Base-by-base conservation (phyloP, 2,329 filamentous ascomycete genomes). In the Thielaviopsis musarum region DNA sequence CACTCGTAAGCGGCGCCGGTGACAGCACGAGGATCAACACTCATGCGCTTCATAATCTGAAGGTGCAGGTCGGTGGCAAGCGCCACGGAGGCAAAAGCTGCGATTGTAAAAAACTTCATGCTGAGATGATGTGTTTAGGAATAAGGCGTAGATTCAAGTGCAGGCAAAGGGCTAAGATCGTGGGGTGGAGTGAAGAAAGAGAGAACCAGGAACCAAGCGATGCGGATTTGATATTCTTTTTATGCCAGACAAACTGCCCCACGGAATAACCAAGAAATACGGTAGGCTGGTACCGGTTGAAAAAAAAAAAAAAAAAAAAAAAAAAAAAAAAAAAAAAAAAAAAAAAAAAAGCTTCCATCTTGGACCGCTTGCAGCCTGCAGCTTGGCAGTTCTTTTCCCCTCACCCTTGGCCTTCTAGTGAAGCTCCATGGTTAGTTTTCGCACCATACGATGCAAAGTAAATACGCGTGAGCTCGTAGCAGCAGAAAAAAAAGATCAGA, bases 1-100 rank as follows among this genome's bases (percentile, higher is more conserved):
- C 77, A 79, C 51, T 76, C 68, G 19, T 60, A 57, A 30, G 54
- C 34, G n/a, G 52, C 53, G n/a, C 52, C 54, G 21, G 58, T 52
- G 45, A 56, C 58, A 41, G 58, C 58, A 15, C 58, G 53, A 45
- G 58, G 28, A 28, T 59, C 38, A 30, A 52, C 12, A 5, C 17
- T 19, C 12, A 57, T 60, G 22, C 54, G 45, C 58, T 60, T 60
- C 6, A 57, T 21, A 17, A 30, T 34, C 26, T 60, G 24, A 21
- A 60, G 28, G 54, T 57, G 53, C 48, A 60, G 45, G 28, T 60
- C 54, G 13, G 54, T 52, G 49, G 58, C 54, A 19, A 26, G 19
- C 19, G 41, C 54, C n/a, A 49, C 22, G 19, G 58, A 56, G 30
- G 58, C 58, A 19, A 57, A 51, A 30, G 48, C 26, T 21, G 28